phyloP scores from a whole-genome alignment of 1,284 basidiomycete genomes.

The Sporisorium reilianum region DNA sequence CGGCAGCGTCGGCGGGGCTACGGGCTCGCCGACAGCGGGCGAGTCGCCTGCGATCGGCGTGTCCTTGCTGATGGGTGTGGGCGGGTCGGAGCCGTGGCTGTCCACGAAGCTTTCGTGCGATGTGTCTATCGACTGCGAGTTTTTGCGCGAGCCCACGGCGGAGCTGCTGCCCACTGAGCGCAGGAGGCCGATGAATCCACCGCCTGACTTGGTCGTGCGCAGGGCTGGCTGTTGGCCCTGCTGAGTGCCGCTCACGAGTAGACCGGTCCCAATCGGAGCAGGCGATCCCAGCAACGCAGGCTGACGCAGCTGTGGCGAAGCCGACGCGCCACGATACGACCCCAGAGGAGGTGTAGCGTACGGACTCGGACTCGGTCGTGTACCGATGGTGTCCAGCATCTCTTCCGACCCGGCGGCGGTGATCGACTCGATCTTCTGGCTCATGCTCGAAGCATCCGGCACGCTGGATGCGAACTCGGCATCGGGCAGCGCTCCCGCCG shows the following conservation, averaged over 20 bases:
- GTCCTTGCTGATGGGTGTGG: constrained; percentile 52
- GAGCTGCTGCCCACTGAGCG: constrained; percentile 43
- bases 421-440: constrained; percentile 36
- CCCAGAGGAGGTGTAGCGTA: constrained; percentile 40
- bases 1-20: constrained; percentile 26
- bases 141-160: constrained; percentile 29
- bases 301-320: constrained; percentile 23
- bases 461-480: constrained; percentile 36
- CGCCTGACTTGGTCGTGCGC: constrained; percentile 22
- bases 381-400: constrained; percentile 16
- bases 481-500: constrained; percentile 19
- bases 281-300: constrained; percentile 39
- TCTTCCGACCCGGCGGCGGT: constrained; percentile 35
- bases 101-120: constrained; percentile 27
- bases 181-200: constrained; percentile 35
- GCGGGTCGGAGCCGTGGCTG: constrained; percentile 24
- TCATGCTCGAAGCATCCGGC: constrained; percentile 25
- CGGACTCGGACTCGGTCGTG: constrained; percentile 21
- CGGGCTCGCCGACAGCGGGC: not conserved
- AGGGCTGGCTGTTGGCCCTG: constrained; percentile 15
- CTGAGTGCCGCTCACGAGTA: not conserved
- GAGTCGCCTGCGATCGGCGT: constrained; percentile 23
- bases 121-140: constrained; percentile 36
- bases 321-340: constrained; percentile 17
- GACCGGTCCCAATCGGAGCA: constrained; percentile 28